A percentile compares a stretch with the other conserved stretches of the same genome.
phyloP scores from a whole-genome alignment of 2,329 filamentous ascomycete genomes.

The Talaromyces sp. region DNA sequence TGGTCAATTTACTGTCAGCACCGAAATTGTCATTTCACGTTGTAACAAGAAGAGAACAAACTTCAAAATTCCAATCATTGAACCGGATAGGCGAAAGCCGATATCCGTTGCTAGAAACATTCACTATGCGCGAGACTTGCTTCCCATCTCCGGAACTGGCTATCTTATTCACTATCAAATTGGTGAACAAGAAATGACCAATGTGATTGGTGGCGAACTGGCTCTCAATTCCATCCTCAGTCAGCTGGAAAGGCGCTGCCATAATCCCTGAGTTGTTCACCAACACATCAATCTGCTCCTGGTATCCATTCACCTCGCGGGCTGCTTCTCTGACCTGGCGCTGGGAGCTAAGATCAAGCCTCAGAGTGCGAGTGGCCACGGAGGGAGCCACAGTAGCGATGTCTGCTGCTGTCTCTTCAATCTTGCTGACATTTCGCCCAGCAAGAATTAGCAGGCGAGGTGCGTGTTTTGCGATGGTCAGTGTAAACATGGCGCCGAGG shows the following conservation, averaged over 20 bases:
- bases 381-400: slow-evolving; percentile 16
- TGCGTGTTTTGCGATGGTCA: slow-evolving; percentile 27
- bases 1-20: not conserved
- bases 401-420: slow-evolving; percentile 21
- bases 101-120: slow-evolving; percentile 42
- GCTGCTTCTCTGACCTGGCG: slow-evolving; percentile 27
- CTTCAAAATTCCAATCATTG: slow-evolving; percentile 41
- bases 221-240: slow-evolving; percentile 32
- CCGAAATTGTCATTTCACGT: not conserved
- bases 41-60: slow-evolving; percentile 7
- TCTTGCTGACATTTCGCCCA: slow-evolving; percentile 30
- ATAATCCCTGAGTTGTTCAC: slow-evolving; percentile 42
- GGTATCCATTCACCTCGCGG: slow-evolving; percentile 20
- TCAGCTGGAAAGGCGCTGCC: slow-evolving; percentile 21
- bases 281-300: slow-evolving; percentile 32
- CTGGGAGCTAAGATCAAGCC: slow-evolving; percentile 30
- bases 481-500: slow-evolving; percentile 31
- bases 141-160: slow-evolving; percentile 11
- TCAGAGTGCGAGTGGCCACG: slow-evolving; percentile 19
- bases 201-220: slow-evolving; percentile 36
- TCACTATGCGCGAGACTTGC: slow-evolving; percentile 34
- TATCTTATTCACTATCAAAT: slow-evolving; percentile 30
- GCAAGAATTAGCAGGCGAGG: slow-evolving; percentile 34
- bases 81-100: slow-evolving; percentile 38
- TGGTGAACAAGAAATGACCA: slow-evolving; percentile 35